These are phyloP conservation scores for Aulographum hederae DNA, from an alignment of 2,329 filamentous ascomycete genomes.

Conservation along the genomic window DNA sequence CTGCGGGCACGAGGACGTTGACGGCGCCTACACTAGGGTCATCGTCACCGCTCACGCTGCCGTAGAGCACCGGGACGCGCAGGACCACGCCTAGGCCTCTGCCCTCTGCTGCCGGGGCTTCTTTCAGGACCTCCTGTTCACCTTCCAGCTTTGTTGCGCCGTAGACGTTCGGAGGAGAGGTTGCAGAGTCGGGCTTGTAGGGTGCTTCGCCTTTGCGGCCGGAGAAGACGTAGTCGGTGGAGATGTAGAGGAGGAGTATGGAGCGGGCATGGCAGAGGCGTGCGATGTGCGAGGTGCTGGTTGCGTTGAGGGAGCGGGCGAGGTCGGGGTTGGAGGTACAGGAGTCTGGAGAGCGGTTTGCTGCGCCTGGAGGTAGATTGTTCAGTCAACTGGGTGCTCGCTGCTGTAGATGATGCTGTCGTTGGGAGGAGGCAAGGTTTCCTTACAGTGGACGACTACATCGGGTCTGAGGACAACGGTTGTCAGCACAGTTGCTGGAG, in stretches of 20 bases:
- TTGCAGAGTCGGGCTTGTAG: constrained; percentile 46
- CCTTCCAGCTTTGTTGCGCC: constrained; percentile 57
- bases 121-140: constrained; percentile 49
- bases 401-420: background rate
- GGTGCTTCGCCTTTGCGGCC: constrained; percentile 64
- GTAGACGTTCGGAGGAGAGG: constrained; percentile 63
- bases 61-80: constrained; percentile 72
- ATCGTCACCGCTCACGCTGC: constrained; percentile 41
- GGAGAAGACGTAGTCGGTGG: constrained; percentile 66
- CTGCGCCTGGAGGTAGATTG: constrained; percentile 41
- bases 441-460: constrained; percentile 65
- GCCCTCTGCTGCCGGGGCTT: constrained; percentile 22
- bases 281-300: constrained; percentile 50
- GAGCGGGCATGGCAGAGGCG: constrained; percentile 41
- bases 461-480: constrained; percentile 36
- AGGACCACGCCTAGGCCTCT: constrained; percentile 54
- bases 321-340: constrained; percentile 64
- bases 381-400: constrained; percentile 3
- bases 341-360: constrained; percentile 74
- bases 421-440: background rate
- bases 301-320: constrained; percentile 56
- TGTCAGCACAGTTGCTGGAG: constrained; percentile 1
- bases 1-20: constrained; percentile 58
- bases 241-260: constrained; percentile 57
- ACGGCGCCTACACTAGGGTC: constrained; percentile 41